Conservation (phyloP, 1,284 basidiomycete species). For the Singerocomus rubriflavus region DNA sequence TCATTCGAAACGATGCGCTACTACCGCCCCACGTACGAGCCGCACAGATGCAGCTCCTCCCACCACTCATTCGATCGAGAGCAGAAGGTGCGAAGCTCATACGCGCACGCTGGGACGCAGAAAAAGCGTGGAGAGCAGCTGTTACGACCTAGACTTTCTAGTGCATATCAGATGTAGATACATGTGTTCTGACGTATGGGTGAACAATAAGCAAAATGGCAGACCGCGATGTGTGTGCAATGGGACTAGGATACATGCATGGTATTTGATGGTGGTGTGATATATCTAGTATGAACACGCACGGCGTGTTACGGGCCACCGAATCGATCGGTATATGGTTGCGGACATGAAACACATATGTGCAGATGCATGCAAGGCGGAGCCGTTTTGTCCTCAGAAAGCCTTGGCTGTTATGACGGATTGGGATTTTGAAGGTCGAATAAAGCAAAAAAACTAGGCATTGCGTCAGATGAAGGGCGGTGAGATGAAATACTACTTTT, state of each 20-base stretch:
- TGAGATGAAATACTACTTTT: neutral
- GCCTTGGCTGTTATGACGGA: neutral
- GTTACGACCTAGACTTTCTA: conserved; percentile 6
- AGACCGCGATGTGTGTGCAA: conserved; percentile 13
- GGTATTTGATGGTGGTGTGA: conserved; percentile 9
- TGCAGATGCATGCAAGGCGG: neutral
- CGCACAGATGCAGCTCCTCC: conserved; percentile 52
- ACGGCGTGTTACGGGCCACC: conserved; percentile 24
- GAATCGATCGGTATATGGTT: conserved; percentile 20
- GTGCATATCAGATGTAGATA: conserved; percentile 14
- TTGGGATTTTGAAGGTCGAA: neutral
- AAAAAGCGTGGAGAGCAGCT: conserved; percentile 39
- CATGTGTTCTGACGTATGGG: conserved; percentile 7
- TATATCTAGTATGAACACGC: conserved; percentile 22
- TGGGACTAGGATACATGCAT: conserved; percentile 16
- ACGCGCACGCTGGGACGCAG: conserved; percentile 67
- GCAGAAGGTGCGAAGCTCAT: conserved; percentile 65
- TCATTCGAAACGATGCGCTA: conserved; percentile 68
- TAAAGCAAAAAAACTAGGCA: neutral
- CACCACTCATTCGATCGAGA: conserved; percentile 54
- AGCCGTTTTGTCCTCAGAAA: neutral
- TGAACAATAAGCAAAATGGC: conserved; percentile 8
- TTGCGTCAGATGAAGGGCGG: neutral
- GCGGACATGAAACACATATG: conserved; percentile 18
- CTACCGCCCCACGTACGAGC: conserved; percentile 60